Base-by-base conservation (phyloP, 805 yeast species). In the Suhomyces tanzawaensis region DNA sequence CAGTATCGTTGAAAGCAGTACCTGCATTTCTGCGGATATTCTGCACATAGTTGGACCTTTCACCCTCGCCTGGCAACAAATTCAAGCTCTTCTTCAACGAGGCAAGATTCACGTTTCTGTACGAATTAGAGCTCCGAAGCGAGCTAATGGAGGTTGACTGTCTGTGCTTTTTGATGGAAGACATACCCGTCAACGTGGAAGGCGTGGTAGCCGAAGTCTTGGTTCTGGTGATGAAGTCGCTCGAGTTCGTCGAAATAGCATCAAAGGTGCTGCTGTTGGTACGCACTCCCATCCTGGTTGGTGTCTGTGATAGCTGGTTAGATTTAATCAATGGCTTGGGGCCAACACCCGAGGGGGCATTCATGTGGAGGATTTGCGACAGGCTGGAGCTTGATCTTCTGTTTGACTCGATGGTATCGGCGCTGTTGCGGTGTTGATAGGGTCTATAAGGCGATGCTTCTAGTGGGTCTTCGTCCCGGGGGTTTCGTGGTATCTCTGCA, bases 21-120 rank as follows among this genome's bases (percentile, higher is more conserved):
- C 77, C 75, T 5, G 75, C 64, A 43, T 58, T 66, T 32, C 64
- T 51, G 30, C 79, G 54, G 34, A 75, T 48, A 14, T 64, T 47
- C 28, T 63, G 60, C 18, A 79, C 77, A 48, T 79, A 79, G n/a
- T 54, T 53, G 1, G 81, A 76, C 31, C 63, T 54, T 34, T 72
- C 72, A 11, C 82, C 82, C 46, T 71, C 74, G 7, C 76, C 75
- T 23, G 77, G 71, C 21, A 58, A 59, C 24, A 69, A 50, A 29
- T 53, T 49, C 25, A 68, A 44, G 3, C 60, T 53, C 45, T 59
- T 62, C 39, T 67, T 69, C 26, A 69, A 49, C 2, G 66, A 45
- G 11, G 69, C 63, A 28, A 69, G 46, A 43, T 64, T 69, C 29
- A 66, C 67, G 45, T 64, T 66, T 23, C 58, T 47, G 40, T 47